These are phyloP conservation scores for Blastobotrys raffinosifermentans DNA, from an alignment of 1,139 yeast species.

Conservation along the genomic window DNA sequence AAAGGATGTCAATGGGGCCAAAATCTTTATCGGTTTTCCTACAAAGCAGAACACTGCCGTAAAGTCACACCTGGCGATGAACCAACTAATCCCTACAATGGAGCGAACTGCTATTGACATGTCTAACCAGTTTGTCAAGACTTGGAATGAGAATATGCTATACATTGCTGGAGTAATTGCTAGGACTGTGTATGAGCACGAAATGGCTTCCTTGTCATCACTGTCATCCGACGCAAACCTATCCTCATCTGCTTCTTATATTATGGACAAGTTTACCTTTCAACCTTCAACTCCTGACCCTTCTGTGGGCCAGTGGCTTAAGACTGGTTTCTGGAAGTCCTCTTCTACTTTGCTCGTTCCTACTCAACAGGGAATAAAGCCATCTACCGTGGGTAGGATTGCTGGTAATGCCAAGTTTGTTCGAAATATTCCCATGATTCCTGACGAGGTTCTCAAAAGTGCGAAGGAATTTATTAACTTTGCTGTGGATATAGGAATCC, in stretches of 20 bases:
- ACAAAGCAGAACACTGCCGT: conserved; percentile 39
- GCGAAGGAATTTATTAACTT: conserved; percentile 27
- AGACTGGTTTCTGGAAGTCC: conserved; percentile 35
- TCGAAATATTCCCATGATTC: conserved; percentile 29
- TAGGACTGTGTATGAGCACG: conserved; percentile 35
- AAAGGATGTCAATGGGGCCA: conserved; percentile 32
- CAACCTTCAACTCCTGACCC: conserved; percentile 35
- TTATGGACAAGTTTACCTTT: conserved; percentile 31
- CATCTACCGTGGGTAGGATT: conserved; percentile 30
- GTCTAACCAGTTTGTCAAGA: conserved; percentile 37
- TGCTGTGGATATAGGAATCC: conserved; percentile 23
- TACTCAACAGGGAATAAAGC: conserved; percentile 30
- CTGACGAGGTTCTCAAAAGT: conserved; percentile 21
- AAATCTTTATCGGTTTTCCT: conserved; percentile 39
- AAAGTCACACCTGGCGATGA: conserved; percentile 35
- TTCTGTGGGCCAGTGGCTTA: conserved; percentile 31
- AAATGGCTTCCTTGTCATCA: conserved; percentile 23
- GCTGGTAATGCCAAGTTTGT: conserved; percentile 29
- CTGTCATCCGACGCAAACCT: conserved; percentile 6
- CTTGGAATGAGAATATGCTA: conserved; percentile 38
- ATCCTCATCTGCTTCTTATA: conserved; percentile 23
- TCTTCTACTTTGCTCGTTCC: conserved; percentile 28
- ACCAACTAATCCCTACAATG: conserved; percentile 40
- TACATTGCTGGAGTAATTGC: conserved; percentile 36
- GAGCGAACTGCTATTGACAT: conserved; percentile 41